Conservation (phyloP, 257 asterid genomes). For the Solanum tarapatanum region DNA sequence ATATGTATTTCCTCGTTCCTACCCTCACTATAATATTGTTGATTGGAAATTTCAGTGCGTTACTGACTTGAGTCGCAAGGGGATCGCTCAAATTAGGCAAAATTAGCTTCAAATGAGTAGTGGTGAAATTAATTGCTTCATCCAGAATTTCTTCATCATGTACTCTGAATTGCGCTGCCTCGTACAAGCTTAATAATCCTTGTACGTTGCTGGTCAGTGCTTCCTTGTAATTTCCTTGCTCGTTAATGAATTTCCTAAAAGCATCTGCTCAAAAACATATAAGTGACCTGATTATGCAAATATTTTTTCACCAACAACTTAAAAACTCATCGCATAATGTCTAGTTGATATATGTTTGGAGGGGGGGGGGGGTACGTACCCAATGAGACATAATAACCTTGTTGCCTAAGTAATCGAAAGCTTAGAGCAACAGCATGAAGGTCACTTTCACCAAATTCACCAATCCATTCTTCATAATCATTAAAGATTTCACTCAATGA, state of each 20-base stretch:
- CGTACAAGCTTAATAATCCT: constrained; percentile 25
- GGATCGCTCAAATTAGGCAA: neutral
- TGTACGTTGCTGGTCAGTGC: neutral
- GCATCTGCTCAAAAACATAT: neutral
- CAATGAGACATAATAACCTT: too few species aligned
- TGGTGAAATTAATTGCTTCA: constrained; percentile 14
- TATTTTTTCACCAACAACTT: neutral
- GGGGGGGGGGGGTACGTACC: too few species aligned
- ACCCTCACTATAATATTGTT: constrained; percentile 10
- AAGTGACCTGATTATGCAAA: neutral
- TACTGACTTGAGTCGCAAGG: neutral
- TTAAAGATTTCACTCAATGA: neutral
- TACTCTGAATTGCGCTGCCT: constrained; percentile 14
- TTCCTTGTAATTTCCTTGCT: constrained; percentile 5
- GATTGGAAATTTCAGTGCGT: constrained; percentile 10
- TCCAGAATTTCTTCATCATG: neutral
- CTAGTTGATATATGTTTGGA: neutral
- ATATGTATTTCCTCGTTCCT: constrained; percentile 6
- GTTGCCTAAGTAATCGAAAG: too few species aligned
- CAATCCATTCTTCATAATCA: neutral
- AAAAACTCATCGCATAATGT: neutral
- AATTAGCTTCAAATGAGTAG: constrained; percentile 2
- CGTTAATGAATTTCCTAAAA: constrained; percentile 12
- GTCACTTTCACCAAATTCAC: neutral
- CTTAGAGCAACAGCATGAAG: neutral